Conservation (phyloP, 768 basidiomycete genomes). For the Tulasnella sp. region DNA sequence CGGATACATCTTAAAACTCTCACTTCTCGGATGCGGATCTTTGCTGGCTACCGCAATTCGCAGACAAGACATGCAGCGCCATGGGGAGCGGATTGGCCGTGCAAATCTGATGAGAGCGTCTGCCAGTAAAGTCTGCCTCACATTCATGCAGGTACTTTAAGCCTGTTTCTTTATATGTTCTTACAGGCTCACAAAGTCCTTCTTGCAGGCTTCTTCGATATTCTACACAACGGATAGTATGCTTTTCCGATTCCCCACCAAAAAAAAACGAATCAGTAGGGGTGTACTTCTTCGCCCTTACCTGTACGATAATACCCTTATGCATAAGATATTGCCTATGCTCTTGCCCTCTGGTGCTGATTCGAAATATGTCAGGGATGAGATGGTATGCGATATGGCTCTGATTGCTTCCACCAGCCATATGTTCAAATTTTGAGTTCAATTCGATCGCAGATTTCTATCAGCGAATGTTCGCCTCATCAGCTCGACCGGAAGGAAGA, state of each 20-base stretch:
- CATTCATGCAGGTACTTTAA: no score
- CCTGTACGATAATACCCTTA: conserved; percentile 16
- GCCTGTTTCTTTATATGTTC: no score
- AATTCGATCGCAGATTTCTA: no score
- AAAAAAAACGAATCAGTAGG: no score
- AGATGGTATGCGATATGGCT: conserved; percentile 69
- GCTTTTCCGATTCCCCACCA: no score
- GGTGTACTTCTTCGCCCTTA: no score
- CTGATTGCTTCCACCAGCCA: conserved; percentile 58
- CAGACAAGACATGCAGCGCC: neutral
- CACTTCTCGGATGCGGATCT: neutral
- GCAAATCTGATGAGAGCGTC: neutral
- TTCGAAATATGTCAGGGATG: conserved; percentile 53
- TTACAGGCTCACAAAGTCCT: no score
- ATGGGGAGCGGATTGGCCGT: neutral
- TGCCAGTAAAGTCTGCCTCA: no score
- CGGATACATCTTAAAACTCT: neutral
- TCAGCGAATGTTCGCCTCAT: no score
- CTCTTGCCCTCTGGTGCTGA: conserved; percentile 45
- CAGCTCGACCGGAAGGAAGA: no score
- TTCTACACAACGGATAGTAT: no score
- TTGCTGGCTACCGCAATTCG: neutral
- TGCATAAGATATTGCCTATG: conserved; percentile 17
- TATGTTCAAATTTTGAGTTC: neutral
- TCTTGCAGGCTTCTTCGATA: no score